phyloP scores from a whole-genome alignment of 176 grass and related monocot genomes.

The Oryza nivara region DNA sequence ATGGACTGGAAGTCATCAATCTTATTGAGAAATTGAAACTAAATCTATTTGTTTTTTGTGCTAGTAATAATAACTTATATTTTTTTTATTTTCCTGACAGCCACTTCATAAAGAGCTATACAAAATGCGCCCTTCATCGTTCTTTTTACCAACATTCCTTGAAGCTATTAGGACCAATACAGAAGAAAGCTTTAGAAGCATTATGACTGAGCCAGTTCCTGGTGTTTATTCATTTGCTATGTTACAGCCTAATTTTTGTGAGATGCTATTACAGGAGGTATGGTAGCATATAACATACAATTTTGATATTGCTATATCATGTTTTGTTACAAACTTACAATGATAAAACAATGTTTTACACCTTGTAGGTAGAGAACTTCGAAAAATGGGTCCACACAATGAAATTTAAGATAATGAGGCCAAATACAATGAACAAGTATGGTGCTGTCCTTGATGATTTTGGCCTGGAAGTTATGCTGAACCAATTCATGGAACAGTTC shows the following conservation, averaged over 20 bases:
- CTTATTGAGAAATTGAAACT: not conserved
- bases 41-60: not conserved
- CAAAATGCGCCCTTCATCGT: conserved; percentile 71
- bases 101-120: conserved; percentile 87
- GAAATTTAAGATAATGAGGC: conserved; percentile 99
- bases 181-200: conserved; percentile 83
- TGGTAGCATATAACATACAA: conserved; percentile 4
- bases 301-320: conserved; percentile 23
- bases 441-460: conserved; percentile 98
- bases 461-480: conserved; percentile 91
- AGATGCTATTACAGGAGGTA: conserved; percentile 94
- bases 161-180: conserved; percentile 78
- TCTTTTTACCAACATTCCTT: conserved; percentile 84
- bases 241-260: conserved; percentile 82
- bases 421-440: conserved; percentile 99
- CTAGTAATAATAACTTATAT: conserved; percentile 31
- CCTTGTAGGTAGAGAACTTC: conserved; percentile 86
- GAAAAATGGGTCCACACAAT: conserved; percentile 85
- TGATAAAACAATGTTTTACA: conserved; percentile 35
- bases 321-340: not conserved
- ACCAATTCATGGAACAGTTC: conserved; percentile 91
- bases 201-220: conserved; percentile 82
- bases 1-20: not conserved
- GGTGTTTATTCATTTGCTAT: conserved; percentile 97
- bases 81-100: conserved; percentile 43